Conservation (phyloP, 2,329 filamentous ascomycete species). For the Curvularia sp. region DNA sequence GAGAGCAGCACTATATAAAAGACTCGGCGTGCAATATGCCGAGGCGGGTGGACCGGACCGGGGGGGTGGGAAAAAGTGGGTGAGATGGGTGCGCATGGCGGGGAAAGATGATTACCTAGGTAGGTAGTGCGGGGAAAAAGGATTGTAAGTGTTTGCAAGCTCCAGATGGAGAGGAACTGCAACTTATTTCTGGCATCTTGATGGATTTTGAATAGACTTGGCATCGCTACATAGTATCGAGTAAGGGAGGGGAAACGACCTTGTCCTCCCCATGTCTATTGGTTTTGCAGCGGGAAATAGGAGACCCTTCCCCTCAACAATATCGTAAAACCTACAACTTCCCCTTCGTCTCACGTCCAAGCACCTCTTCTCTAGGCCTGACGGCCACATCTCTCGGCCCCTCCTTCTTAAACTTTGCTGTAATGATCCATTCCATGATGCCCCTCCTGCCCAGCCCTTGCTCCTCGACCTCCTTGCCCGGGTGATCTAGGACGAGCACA, state of each 20-base stretch:
- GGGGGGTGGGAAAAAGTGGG: too few relatives aligned
- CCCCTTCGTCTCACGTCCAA: conserved; percentile 44
- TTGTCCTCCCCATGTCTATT: too few relatives aligned
- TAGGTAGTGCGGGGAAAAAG: conserved; percentile 12
- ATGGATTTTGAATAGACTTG: too few relatives aligned
- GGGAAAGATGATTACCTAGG: conserved; percentile 3
- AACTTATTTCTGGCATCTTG: too few relatives aligned
- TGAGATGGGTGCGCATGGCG: conserved; percentile 1
- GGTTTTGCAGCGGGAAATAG: background rate
- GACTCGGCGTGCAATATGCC: conserved; percentile 11
- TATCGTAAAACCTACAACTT: conserved; percentile 22
- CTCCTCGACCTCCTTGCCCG: conserved; percentile 63
- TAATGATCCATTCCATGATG: conserved; percentile 62
- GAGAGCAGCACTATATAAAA: background rate
- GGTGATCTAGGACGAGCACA: conserved; percentile 62
- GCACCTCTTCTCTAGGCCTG: conserved; percentile 52
- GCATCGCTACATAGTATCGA: too few relatives aligned
- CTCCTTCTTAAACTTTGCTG: conserved; percentile 64
- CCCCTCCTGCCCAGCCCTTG: conserved; percentile 59
- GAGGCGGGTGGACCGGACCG: conserved; percentile 12
- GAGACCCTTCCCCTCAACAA: background rate
- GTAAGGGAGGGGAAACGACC: too few relatives aligned
- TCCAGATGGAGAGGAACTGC: too few relatives aligned
- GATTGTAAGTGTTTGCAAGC: too few relatives aligned
- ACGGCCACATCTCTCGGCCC: conserved; percentile 65